Percentiles rank a stretch among this genome's conserved stretches.
Evolutionary conservation across 1,139 yeast species (phyloP).

Genomic region (Pichia sorboxylosa): DNA sequence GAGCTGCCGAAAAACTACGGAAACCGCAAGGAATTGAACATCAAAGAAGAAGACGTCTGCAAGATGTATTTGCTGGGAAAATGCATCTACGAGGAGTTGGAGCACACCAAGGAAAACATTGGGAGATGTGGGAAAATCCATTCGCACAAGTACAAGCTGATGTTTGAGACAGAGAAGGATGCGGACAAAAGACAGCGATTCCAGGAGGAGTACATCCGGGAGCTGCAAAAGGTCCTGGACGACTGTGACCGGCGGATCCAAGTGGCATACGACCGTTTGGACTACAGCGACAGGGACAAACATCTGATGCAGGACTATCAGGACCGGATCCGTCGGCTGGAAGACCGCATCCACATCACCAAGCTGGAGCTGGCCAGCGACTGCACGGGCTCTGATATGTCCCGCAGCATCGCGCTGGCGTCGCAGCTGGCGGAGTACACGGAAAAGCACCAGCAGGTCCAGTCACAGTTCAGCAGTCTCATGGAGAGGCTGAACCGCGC

Average conservation of each 20-base stretch:
- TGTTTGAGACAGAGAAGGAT: conserved; percentile 49
- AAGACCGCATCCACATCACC: too few relatives aligned
- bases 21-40: background rate
- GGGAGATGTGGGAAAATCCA: conserved; percentile 1
- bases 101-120: conserved; percentile 1
- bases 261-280: conserved; percentile 55
- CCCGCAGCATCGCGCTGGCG: too few relatives aligned
- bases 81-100: conserved; percentile 1
- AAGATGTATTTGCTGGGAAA: conserved; percentile 72
- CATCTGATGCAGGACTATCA: too few relatives aligned
- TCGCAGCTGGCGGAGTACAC: too few relatives aligned
- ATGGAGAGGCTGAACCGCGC: conserved; percentile 68
- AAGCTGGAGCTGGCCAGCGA: too few relatives aligned
- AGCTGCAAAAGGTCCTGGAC: conserved; percentile 41
- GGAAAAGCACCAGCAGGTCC: too few relatives aligned
- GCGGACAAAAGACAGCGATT: conserved; percentile 37
- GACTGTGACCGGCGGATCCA: conserved; percentile 63
- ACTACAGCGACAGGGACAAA: conserved; percentile 56
- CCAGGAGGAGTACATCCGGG: conserved; percentile 54
- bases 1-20: conserved; percentile 18
- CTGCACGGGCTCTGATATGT: too few relatives aligned
- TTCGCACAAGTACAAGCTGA: conserved; percentile 50
- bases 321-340: too few relatives aligned
- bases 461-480: too few relatives aligned
- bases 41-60: conserved; percentile 48